Conservation (phyloP, 352 stramenopile genomes). For the Peronospora destructor region DNA sequence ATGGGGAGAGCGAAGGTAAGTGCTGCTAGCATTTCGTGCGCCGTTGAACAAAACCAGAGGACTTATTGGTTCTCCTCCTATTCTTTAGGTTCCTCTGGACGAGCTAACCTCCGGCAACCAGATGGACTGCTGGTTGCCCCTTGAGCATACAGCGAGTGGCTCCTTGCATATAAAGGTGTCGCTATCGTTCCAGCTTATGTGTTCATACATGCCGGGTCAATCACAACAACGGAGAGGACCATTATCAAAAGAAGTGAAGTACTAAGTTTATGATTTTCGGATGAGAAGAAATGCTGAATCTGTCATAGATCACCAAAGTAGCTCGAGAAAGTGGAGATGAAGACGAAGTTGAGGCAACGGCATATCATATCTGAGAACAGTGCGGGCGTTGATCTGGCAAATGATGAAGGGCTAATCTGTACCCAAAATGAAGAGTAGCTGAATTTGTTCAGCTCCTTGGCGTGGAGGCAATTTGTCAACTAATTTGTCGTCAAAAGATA, state of each 20-base stretch:
- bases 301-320: neutral
- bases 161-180: conserved; percentile 50
- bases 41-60: neutral
- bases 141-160: conserved; percentile 52
- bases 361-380: too few species aligned
- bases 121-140: conserved; percentile 62
- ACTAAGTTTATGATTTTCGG: neutral
- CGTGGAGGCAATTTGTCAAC: too few species aligned
- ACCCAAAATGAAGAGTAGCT: too few species aligned
- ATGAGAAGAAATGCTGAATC: neutral
- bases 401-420: too few species aligned
- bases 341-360: neutral
- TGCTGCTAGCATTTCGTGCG: neutral
- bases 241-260: neutral
- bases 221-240: conserved; percentile 14
- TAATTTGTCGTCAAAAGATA: too few species aligned
- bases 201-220: conserved; percentile 35
- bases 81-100: conserved; percentile 39
- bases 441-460: too few species aligned
- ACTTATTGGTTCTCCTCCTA: conserved; percentile 1
- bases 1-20: conserved; percentile 61
- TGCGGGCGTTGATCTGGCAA: too few species aligned
- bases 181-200: conserved; percentile 82
- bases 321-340: neutral
- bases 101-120: conserved; percentile 50